Base-by-base conservation (phyloP, 164 flowering plant genomes). In the Umbellularia californica region DNA sequence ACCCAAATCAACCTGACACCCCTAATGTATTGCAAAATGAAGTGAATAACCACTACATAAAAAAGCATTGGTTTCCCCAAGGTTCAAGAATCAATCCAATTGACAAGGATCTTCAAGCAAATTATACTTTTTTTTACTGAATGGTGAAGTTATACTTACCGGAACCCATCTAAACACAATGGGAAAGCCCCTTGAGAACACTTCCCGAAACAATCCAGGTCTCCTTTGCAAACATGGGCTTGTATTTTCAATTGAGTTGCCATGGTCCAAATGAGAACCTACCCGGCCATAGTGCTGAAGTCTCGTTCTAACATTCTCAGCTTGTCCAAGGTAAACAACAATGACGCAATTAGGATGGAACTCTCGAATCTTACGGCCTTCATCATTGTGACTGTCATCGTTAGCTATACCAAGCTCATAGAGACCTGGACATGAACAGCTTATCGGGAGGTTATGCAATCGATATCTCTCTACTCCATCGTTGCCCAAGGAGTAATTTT, bases 111-210 rank as follows among this genome's bases (percentile, higher is more conserved):
- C 13, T 13, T 17, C 19, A 58, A 58, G 63, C 5, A n/a, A 58
- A 5, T 58, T 17, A 58, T 58, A 17, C 63, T 58, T 17, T 17
- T 58, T 0, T 19, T n/a, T 5, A 22, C 63, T 58, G 17, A 58
- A 15, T 58, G 10, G 6, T 15, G 63, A 50, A 74, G 27, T 2
- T 47, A 55, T 51, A 84, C 94, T 87, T 84, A 95, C 99, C 74
- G 88, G 87, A 72, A 90, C 94, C 97, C 98, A 93, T 87, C 99
- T 80, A 76, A 80, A 95, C 50, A 85, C 88, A 74, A 95, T 82
- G 15, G 92, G 77, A 63, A 76, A 87, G 41, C 95, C 95, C 79
- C 83, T 84, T 0, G 87, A 81, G 77, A 95, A 91, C 47, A 90
- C 80, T 11, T 87, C 91, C 24, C 69, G 79, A 77, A 95, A 95